Base-by-base conservation (phyloP, 169 alveolate genomes). In the Cryptosporidium bovis region DNA sequence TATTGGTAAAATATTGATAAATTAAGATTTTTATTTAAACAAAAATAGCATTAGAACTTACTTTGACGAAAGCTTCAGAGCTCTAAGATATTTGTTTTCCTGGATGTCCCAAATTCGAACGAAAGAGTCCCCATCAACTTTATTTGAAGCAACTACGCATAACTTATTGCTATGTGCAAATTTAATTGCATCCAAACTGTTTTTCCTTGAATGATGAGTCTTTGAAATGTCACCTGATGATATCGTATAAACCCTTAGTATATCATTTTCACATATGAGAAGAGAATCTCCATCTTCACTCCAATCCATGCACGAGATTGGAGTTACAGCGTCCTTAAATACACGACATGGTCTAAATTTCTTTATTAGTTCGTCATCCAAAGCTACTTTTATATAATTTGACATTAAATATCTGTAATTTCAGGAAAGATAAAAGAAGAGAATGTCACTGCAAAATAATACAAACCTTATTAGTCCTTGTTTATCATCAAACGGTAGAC, bases 221-320 rank as follows among this genome's bases (percentile, higher is more conserved):
- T 71, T 77, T 29, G 44, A 60, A 40, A 77, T 77, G 56, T 77
- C 87, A 10, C 87, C 87, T 20, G 77, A 44, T 16, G 87, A 77
- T 58, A 77, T 77, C 2, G 69, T 77, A 18, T 77, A 77, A n/a
- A 77, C 87, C 56, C 87, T 77, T 20, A 77, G 64, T 24, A 71
- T 77, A 24, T 77, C 87, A 46, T 66, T 62, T 62, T 77, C 87
- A 46, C 87, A 77, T 13, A 77, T 44, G 4, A 77, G 87, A 24
- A 77, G 48, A 36, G 87, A 77, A 16, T 77, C 87, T 7, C 87
- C 87, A 77, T 77, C 87, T n/a, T 77, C 87, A 60, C 87, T 77
- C 87, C 87, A 77, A 48, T 77, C 87, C 71, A 77, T 77, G 56
- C 64, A 58, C 20, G 71, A 40, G 20, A 77, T 77, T 27, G 87